These are phyloP conservation scores for Marasmius tenuissimus DNA, from an alignment of 1,284 basidiomycete species.

Conservation along the genomic window DNA sequence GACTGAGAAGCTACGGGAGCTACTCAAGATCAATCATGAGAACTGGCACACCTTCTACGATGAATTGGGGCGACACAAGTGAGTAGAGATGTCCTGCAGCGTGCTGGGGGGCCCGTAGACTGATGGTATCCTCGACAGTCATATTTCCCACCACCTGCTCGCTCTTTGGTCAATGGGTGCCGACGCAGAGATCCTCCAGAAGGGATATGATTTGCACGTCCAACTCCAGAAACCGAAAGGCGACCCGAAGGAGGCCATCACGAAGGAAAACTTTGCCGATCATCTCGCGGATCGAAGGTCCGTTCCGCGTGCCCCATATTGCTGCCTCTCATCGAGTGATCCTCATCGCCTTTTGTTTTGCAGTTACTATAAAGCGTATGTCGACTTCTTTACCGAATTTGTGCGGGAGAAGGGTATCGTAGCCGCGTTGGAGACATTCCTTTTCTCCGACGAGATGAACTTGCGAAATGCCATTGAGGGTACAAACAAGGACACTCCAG, in stretches of 20 bases:
- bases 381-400: slow-evolving; percentile 51
- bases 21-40: slow-evolving; percentile 41
- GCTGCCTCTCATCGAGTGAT: slow-evolving; percentile 20
- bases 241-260: slow-evolving; percentile 41
- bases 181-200: slow-evolving; percentile 35
- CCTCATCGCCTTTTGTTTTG: slow-evolving; percentile 29
- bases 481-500: slow-evolving; percentile 42
- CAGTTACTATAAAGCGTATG: slow-evolving; percentile 56
- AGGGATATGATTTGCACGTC: slow-evolving; percentile 41
- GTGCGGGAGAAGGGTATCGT: slow-evolving; percentile 43
- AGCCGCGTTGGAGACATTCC: slow-evolving; percentile 49
- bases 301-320: not conserved
- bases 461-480: slow-evolving; percentile 24
- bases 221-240: slow-evolving; percentile 36
- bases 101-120: not conserved
- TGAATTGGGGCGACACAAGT: slow-evolving; percentile 44
- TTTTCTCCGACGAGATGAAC: slow-evolving; percentile 58
- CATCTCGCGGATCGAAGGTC: slow-evolving; percentile 51
- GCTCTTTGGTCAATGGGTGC: slow-evolving; percentile 54
- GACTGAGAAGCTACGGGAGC: slow-evolving; percentile 29
- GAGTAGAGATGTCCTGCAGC: slow-evolving; percentile 7
- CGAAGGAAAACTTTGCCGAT: slow-evolving; percentile 41
- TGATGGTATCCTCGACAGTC: slow-evolving; percentile 30
- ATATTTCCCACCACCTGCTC: slow-evolving; percentile 50
- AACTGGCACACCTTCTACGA: slow-evolving; percentile 47